Evolutionary conservation across 495 filamentous ascomycete species (phyloP), one percentile per base, ranked within the genome.

Genomic region (Lophiostoma macrostomum): DNA sequence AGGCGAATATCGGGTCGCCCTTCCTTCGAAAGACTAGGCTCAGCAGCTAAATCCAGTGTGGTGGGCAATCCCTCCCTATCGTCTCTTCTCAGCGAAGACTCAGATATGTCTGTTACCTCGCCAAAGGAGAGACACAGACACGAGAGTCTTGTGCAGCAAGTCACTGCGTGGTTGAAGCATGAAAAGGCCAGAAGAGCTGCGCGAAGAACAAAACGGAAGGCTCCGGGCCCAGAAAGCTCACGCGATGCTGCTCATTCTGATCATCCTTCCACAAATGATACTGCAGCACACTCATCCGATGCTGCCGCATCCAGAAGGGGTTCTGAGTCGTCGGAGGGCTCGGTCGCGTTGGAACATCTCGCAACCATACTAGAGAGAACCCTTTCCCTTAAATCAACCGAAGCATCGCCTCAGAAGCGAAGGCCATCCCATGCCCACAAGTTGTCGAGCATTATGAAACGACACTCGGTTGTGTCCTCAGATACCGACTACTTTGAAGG

Each of bases 401-500:
- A 54, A 76, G 39, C 73, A 71, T 11, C 63, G 69, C 57, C 66
- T 55, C 55, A 64, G 53, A 65, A 63, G 65, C 50, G 45, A 16
- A 43, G 44, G 19, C 10, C 12, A 6, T 54, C 50, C 30, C 49
- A 54, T 31, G 54, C 53, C 4, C 67, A 54, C 20, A 53, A 37
- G 7, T 47, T 58, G 18, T 49, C 56, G n/a, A 60, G 64, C 1
- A 46, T 65, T 11, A 57, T 64, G 54, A 71, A 70, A 37, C 61
- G 61, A 7, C 47, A 61, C n/a, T 70, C 64, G 12, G 58, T 30
- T 29, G 60, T 45, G 10, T 86, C 86, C 18, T 94, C 89, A 0
- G 90, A 95, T 58, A 93, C 88, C 1, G 90, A 96, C 42, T 84
- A 80, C 57, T 74, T 61, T 23, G 63, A 79, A 12, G 88, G 91